phyloP scores from a whole-genome alignment of 1,139 yeast genomes.

The Scheffersomyces lignicola region DNA sequence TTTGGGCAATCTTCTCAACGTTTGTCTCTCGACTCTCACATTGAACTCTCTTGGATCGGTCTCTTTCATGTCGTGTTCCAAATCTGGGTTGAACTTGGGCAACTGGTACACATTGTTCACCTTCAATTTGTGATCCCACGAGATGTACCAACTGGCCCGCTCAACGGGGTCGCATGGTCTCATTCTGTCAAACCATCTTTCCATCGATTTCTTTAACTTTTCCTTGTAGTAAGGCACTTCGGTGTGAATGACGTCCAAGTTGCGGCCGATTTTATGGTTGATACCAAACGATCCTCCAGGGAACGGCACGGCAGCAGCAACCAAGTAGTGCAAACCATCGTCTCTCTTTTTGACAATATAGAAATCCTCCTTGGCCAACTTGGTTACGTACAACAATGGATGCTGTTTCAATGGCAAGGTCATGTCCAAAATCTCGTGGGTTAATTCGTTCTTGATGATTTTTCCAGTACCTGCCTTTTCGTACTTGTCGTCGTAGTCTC shows the following conservation, averaged over 20 bases:
- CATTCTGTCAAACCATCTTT: slow-evolving; percentile 66
- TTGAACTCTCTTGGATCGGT: slow-evolving; percentile 48
- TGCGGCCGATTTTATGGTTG: slow-evolving; percentile 56
- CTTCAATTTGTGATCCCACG: slow-evolving; percentile 67
- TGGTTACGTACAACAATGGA: slow-evolving; percentile 62
- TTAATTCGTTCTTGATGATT: slow-evolving; percentile 58
- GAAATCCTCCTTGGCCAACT: slow-evolving; percentile 74
- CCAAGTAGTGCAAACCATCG: slow-evolving; percentile 63
- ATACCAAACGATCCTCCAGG: slow-evolving; percentile 78
- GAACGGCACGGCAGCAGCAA: slow-evolving; percentile 76
- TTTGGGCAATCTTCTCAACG: slow-evolving; percentile 50
- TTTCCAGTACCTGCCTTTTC: slow-evolving; percentile 25
- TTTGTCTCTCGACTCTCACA: slow-evolving; percentile 60
- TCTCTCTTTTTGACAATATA: slow-evolving; percentile 57
- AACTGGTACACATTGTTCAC: slow-evolving; percentile 56
- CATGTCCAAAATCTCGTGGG: slow-evolving; percentile 62
- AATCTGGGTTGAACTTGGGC: slow-evolving; percentile 28
- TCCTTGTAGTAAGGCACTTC: slow-evolving; percentile 73
- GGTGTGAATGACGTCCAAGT: slow-evolving; percentile 62
- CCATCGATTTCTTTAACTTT: slow-evolving; percentile 70
- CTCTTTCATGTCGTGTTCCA: slow-evolving; percentile 31
- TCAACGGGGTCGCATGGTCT: slow-evolving; percentile 63
- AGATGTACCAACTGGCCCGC: slow-evolving; percentile 74
- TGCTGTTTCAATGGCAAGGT: slow-evolving; percentile 59
- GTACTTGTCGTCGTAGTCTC: slow-evolving; percentile 4